Base-by-base conservation (phyloP, 306 rosid genomes). In the Canavalia ensiformis region DNA sequence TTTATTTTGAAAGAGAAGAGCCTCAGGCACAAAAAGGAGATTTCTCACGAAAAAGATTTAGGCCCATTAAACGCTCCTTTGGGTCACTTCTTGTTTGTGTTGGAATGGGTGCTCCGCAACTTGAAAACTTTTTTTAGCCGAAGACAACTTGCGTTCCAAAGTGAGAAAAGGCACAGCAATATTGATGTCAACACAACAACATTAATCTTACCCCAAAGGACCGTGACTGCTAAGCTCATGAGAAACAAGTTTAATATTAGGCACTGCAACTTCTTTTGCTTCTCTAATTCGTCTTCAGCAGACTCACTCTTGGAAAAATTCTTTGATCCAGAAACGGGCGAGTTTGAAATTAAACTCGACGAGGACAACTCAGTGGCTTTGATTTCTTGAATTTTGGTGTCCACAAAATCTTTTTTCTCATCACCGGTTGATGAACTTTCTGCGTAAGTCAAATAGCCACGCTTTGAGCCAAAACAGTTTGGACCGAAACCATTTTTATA, bases 201-300 rank as follows among this genome's bases (percentile, higher is more conserved):
- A 64, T 60, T 65, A 34, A 49, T 8, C 90, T 82, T 93, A 11
- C 97, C 97, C 68, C 86, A 84, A 46, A 85, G 34, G 8, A 90
- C 76, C 7, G 94, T 93, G 7, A 89, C 25, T 12, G 54, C 70
- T 2, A 93, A 86, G 88, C 90, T 86, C 13, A 88, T 30, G 11
- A 89, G 65, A 85, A 91, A n/a, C 84, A 90, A 37, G 50, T 10
- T 65, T 13, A 86, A 7, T 49, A 88, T 92, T 3, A 47, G 29
- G 33, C 83, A 74, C 1, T 74, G 18, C 25, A 6, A 52, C 11
- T 55, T 85, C 31, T 83, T 76, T 54, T 49, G 65, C 71, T 81
- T 89, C 86, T 63, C 70, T 13, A 60, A 72, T 52, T 62, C 47
- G 7, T 37, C 35, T 59, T 78, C 44, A 2, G 6, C 46, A 0